A percentile compares a stretch with the other conserved stretches of the same genome.
phyloP scores from a whole-genome alignment of 1,139 yeast species.

The Candida buenavistaensis region DNA sequence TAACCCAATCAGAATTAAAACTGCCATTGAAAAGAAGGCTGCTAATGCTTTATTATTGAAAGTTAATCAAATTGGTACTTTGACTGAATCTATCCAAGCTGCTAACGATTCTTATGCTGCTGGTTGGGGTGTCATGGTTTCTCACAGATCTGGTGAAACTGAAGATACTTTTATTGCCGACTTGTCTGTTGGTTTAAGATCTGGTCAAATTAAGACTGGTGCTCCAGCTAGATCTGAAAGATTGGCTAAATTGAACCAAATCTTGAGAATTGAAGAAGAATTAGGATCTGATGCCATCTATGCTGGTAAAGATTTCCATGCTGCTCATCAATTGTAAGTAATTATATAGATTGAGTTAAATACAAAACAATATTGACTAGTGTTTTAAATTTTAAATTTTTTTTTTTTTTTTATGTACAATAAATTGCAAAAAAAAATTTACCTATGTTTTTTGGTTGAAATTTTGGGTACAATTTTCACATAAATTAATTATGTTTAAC shows the following conservation, averaged over 20 bases:
- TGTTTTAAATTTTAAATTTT: no score
- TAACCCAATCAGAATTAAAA: conserved; percentile 89
- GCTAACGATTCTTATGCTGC: conserved; percentile 88
- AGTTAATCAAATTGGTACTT: conserved; percentile 94
- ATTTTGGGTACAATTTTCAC: no score
- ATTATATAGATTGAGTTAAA: no score
- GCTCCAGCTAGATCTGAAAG: conserved; percentile 99
- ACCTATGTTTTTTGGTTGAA: no score
- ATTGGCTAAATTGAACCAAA: conserved; percentile 95
- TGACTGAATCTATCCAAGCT: conserved; percentile 89
- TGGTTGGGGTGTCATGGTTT: conserved; percentile 97
- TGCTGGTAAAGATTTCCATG: conserved; percentile 89
- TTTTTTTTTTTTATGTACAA: no score
- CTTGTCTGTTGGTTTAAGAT: conserved; percentile 91
- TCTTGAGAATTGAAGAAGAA: conserved; percentile 96
- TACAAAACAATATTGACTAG: no score
- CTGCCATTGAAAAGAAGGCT: conserved; percentile 93
- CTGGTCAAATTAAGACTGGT: conserved; percentile 99
- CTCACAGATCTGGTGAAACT: conserved; percentile 99
- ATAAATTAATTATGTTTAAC: not conserved
- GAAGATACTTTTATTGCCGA: conserved; percentile 98
- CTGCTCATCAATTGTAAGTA: conserved; percentile 34
- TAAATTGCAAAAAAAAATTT: no score
- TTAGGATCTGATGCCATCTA: conserved; percentile 92
- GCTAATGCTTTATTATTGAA: conserved; percentile 91